These are phyloP conservation scores for Lentinula detonsa DNA, from an alignment of 768 basidiomycete species.

Conservation along the genomic window DNA sequence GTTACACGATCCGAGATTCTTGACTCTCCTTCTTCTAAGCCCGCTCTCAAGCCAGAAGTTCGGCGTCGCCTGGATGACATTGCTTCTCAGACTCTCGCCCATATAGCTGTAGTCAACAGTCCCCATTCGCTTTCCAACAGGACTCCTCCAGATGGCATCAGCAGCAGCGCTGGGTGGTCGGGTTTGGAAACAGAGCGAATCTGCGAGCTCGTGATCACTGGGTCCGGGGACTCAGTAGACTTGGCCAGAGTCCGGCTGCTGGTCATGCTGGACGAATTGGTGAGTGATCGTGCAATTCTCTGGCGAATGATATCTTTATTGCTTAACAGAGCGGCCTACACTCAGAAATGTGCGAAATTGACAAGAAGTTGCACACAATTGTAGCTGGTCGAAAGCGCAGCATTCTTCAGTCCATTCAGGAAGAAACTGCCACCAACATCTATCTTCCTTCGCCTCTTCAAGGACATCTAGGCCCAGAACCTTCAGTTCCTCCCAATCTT, in stretches of 20 bases:
- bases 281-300: conserved; percentile 31
- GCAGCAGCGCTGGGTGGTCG: conserved; percentile 73
- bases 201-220: conserved; percentile 89
- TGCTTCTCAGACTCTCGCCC: conserved; percentile 85
- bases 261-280: conserved; percentile 93
- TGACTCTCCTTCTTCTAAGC: conserved; percentile 75
- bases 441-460: conserved; percentile 90
- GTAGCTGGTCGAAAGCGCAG: conserved; percentile 85
- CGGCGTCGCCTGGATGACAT: conserved; percentile 88
- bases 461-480: conserved; percentile 72
- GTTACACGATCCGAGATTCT: conserved; percentile 92
- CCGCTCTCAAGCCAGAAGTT: conserved; percentile 76
- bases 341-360: conserved; percentile 87
- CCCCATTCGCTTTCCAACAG: conserved; percentile 68
- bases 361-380: conserved; percentile 90
- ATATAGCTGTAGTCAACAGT: conserved; percentile 91
- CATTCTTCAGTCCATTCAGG: conserved; percentile 86
- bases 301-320: conserved; percentile 13
- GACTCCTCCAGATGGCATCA: conserved; percentile 73
- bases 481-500: conserved; percentile 34
- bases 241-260: conserved; percentile 85
- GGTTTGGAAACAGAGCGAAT: conserved; percentile 92
- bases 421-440: conserved; percentile 96
- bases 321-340: conserved; percentile 75
- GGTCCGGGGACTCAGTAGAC: conserved; percentile 84